Base-by-base conservation (phyloP, 1,284 basidiomycete species). In the Trichosporon sp. region DNA sequence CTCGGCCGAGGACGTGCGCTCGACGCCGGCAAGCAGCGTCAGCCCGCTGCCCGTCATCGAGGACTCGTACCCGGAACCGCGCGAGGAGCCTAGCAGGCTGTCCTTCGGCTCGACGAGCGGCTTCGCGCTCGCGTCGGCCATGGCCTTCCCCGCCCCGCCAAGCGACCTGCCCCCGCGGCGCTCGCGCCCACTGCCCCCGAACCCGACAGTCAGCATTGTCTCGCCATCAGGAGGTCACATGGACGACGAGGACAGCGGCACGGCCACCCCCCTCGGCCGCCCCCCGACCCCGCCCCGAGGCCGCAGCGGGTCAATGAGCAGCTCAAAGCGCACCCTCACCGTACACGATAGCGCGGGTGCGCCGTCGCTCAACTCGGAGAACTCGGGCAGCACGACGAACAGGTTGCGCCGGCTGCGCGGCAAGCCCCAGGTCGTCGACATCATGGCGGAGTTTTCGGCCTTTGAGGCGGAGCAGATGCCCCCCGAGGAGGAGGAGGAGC, bases 391-490 rank as follows among this genome's bases (percentile, higher is more conserved):
- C 7, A 52, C 36, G 13, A 69, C 68, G 3, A 40, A 56, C 19
- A 25, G 56, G 2, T 61, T 69, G 13, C 58, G 68, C 10, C 57
- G 63, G 2, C 61, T 69, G 5, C 65, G 68, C 11, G 59, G 56
- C 44, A 66, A 64, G 56, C 64, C 65, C 3, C 68, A 69, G 59
- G 68, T 58, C 3, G 63, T 69, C 31, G 68, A 69, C 44, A 58
- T 69, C 25, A 67, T 73, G 72, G 65, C 72, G 54, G 75, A 77
- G 62, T 71, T 74, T 57, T 67, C 60, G 52, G 65, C 68, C 14
- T 34, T 65, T 36, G 69, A 70, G 56, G 69, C 65, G 21, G 71
- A 68, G 56, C 36, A 37, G 57, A 63, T 58, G 59, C 63, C 67
- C 27, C 59, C 52, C 1, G 40, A 64, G 23, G 69, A 71, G 21